Conservation (phyloP, 768 basidiomycete genomes). For the Trametes maxima region DNA sequence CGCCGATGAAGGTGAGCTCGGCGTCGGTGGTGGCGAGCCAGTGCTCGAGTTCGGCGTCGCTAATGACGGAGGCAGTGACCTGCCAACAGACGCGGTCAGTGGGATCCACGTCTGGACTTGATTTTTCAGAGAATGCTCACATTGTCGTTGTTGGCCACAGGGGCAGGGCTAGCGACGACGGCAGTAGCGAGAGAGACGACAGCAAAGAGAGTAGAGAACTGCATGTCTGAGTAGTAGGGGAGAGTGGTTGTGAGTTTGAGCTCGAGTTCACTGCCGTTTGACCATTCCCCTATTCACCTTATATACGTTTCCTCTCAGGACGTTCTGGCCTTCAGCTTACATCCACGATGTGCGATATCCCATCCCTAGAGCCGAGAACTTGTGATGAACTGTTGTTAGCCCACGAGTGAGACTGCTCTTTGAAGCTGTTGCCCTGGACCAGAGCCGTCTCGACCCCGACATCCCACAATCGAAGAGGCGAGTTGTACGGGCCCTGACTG, state of each 20-base stretch:
- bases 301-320: neutral
- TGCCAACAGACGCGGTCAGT: neutral
- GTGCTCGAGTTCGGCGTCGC: slow-evolving; percentile 14
- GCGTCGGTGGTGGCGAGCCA: slow-evolving; percentile 27
- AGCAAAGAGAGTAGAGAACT: neutral
- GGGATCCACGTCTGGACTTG: neutral
- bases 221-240: neutral
- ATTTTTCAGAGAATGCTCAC: neutral
- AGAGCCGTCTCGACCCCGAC: too few relatives aligned
- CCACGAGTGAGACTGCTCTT: too few relatives aligned
- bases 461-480: too few relatives aligned
- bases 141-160: neutral
- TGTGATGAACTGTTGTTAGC: too few relatives aligned
- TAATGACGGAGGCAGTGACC: neutral
- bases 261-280: neutral
- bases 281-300: neutral
- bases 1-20: slow-evolving; percentile 29
- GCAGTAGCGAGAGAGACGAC: neutral
- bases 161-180: neutral
- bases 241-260: neutral
- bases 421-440: too few relatives aligned
- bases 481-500: too few relatives aligned
- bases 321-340: too few relatives aligned
- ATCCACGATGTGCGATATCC: too few relatives aligned
- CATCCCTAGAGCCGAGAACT: too few relatives aligned